Base-by-base conservation (phyloP, 306 rosid species). In the Vachellia collinsii region DNA sequence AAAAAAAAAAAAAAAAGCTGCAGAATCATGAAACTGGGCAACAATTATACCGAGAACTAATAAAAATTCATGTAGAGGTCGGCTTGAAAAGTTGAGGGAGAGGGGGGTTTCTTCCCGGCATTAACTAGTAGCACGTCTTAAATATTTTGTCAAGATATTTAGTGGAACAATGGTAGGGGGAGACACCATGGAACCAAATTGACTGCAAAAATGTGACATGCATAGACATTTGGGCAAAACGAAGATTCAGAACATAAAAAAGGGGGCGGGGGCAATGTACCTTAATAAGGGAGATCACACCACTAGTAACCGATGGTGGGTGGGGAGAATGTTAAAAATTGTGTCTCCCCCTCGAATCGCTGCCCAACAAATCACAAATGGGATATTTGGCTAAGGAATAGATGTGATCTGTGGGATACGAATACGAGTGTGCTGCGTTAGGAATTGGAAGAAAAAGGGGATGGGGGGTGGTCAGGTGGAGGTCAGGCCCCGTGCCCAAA, bases 401-500 rank as follows among this genome's bases (percentile, higher is more conserved):
- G 82, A 72, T 79, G 78, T 77, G 74, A 59, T 23, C 62, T 46
- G 46, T 58, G 54, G 37, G 68, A 74, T 73, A 69, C 36, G 61
- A 81, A 82, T 22, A 22, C 36, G 64, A 84, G 70, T 65, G 77
- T 77, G 82, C 83, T 87, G 83, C 79, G 76, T 70, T 70, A 78
- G 85, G 82, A 66, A 72, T 14, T 58, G 74, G 71, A 75, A 65
- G 34, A 20, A 20, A 7, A 56, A 56, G 34, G 8, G 20, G 6
- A 8, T 0, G 16, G 20, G 63, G 72, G 71, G 20, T 53, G 23
- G 6, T 17, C 10, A 1, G 61, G 25, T 1, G 23, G 34, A 20
- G 83, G 85, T 82, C 79, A 81, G 80, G 86, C 67, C 81, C 89
- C 86, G 90, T 86, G 97, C 85, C 92, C 90, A 89, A 89, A 89